Evolutionary conservation across 23 red algal species (phyloP), one percentile per base, ranked within the genome.

Genomic region (Cyanidium caldarium): DNA sequence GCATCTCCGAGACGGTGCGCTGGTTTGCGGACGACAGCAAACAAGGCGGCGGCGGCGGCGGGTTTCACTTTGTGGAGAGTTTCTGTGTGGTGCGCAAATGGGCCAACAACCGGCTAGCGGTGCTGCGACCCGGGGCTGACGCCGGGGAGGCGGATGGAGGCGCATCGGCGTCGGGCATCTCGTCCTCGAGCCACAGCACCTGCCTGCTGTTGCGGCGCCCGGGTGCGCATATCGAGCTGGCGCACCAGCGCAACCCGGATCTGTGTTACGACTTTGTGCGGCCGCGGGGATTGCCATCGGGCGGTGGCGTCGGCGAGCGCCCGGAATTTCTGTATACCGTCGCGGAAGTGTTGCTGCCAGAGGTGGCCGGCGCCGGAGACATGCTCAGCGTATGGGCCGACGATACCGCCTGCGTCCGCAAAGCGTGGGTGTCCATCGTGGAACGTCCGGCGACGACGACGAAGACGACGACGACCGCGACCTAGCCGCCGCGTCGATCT

Each of bases 221-320:
- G 21, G 51, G 51, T 5, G 40, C 46, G n/a, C 46, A 56, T 37
- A 75, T 75, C 2, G 45, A 75, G 28, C 58, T 75, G 42, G 45
- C 46, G 35, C 70, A 75, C 43, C 70, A 75, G 43, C 37, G 70
- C 0, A 75, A 75, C 43, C 70, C 70, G 1, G 70, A 75, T 75
- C 45, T 75, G 1, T 56, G 46, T 19, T 75, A 46, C 38, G 70
- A 75, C 38, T 75, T 46, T 25, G 51, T 45, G 38, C 58, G 34
- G 40, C 39, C 43, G 42, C 35, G 34, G 7, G n/a, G n/a, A n/a
- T n/a, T n/a, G n/a, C n/a, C n/a, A n/a, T n/a, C n/a, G n/a, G n/a
- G n/a, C 40, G 35, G 35, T 35, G 25, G 15, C 37, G 35, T 38
- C 37, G 37, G 40, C 25, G 13, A 38, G 1, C 46, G 58, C 39